Conservation (phyloP, 768 basidiomycete species). For the Amylocystis lapponica region DNA sequence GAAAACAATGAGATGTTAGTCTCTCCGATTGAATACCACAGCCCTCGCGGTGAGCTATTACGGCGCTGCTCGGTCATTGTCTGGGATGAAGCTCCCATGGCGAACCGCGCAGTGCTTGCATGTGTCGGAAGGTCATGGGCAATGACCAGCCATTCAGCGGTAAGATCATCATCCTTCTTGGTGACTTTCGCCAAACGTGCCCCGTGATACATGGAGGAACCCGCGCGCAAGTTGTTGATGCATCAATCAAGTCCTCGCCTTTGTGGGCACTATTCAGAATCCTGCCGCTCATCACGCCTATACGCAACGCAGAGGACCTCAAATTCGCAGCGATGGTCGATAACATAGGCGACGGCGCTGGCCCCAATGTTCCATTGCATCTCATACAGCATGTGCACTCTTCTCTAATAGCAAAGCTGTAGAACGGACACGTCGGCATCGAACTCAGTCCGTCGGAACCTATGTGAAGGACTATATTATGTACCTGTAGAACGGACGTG, state of each 20-base stretch:
- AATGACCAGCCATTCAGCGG: conserved; percentile 27
- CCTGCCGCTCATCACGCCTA: conserved; percentile 18
- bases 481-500: no score
- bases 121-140: conserved; percentile 26
- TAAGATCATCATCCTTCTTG: conserved; percentile 26
- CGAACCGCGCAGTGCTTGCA: conserved; percentile 24
- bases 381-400: no score
- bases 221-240: conserved; percentile 20
- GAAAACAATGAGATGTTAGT: conserved; percentile 25
- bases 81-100: no score
- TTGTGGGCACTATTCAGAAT: conserved; percentile 27
- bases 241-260: conserved; percentile 28
- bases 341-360: conserved; percentile 27
- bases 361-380: conserved; percentile 1
- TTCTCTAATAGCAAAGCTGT: no score
- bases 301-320: conserved; percentile 29
- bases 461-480: no score
- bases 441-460: no score
- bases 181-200: no score
- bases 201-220: conserved; percentile 28
- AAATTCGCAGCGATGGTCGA: conserved; percentile 29
- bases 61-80: conserved; percentile 18
- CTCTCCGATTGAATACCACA: conserved; percentile 19
- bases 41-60: conserved; percentile 25
- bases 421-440: no score